These are phyloP conservation scores for Pyracantha coccinea DNA, from an alignment of 331 rosid species.

Conservation along the genomic window DNA sequence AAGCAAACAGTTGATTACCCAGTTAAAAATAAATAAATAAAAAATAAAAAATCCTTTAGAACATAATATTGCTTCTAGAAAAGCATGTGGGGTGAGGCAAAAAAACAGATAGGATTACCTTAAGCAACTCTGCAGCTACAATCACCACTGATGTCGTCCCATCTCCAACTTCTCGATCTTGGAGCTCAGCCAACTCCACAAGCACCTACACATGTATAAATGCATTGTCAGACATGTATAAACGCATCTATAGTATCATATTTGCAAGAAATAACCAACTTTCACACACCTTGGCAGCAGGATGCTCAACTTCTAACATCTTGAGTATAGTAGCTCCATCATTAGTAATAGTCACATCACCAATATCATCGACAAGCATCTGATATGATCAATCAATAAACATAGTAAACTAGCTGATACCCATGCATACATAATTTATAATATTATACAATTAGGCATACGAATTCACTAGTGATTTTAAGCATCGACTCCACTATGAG, in stretches of 20 bases:
- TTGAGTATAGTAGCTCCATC: constrained; percentile 98
- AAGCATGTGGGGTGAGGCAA: neutral
- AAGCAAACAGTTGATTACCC: neutral
- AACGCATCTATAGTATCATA: neutral
- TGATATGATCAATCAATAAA: constrained; percentile 18
- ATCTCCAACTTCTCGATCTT: constrained; percentile 95
- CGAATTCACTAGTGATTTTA: neutral
- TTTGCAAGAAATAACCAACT: neutral
- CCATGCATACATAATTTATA: neutral
- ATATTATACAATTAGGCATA: neutral
- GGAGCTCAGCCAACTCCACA: constrained; percentile 95
- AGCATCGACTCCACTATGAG: neutral
- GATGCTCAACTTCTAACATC: constrained; percentile 98
- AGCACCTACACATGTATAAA: constrained; percentile 43
- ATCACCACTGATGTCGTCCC: constrained; percentile 97
- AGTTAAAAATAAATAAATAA: neutral
- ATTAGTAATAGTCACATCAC: constrained; percentile 90
- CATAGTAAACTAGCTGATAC: neutral
- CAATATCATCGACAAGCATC: constrained; percentile 97
- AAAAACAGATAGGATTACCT: constrained; percentile 30
- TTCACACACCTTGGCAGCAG: constrained; percentile 79
- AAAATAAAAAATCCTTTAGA: neutral
- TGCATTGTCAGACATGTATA: neutral
- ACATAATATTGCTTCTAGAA: neutral
- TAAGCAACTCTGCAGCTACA: constrained; percentile 90